A percentile compares a stretch with the other conserved stretches of the same genome.
These are phyloP conservation scores for Globisporangium mamillatum DNA, from an alignment of 352 stramenopile genomes.

Conservation along the genomic window DNA sequence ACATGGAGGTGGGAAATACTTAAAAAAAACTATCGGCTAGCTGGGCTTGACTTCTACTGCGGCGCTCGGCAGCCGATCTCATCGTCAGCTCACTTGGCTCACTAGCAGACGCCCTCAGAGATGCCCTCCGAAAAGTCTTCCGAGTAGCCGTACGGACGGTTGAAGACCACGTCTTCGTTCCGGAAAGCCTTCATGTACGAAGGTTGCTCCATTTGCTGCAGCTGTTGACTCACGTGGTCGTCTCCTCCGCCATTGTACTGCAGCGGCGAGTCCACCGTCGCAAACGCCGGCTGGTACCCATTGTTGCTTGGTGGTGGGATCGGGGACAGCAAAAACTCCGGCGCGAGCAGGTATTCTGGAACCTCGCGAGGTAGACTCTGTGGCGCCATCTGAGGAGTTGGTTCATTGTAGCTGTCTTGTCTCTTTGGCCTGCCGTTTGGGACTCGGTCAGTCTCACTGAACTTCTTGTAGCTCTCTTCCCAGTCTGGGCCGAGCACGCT, in stretches of 20 bases:
- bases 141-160: slow-evolving; percentile 58
- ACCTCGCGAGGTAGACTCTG: slow-evolving; percentile 34
- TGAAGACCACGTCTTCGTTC: slow-evolving; percentile 63
- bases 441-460: slow-evolving; percentile 39
- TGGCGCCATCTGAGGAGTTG: background rate
- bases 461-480: slow-evolving; percentile 71
- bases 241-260: slow-evolving; percentile 37
- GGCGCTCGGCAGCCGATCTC: background rate
- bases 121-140: slow-evolving; percentile 74
- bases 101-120: slow-evolving; percentile 76
- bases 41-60: background rate
- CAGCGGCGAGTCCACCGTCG: slow-evolving; percentile 38
- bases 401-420: slow-evolving; percentile 10
- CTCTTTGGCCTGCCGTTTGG: slow-evolving; percentile 27
- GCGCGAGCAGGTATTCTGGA: slow-evolving; percentile 49
- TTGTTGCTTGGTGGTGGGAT: slow-evolving; percentile 39
- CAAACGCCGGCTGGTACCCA: slow-evolving; percentile 37
- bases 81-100: background rate
- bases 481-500: slow-evolving; percentile 75
- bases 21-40: background rate
- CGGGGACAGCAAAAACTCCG: slow-evolving; percentile 42
- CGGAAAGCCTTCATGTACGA: slow-evolving; percentile 70
- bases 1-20: slow-evolving; percentile 6
- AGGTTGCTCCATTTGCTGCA: slow-evolving; percentile 27
- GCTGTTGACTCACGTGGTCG: slow-evolving; percentile 14